Base-by-base conservation (phyloP, 495 filamentous ascomycete genomes). In the Gamarada debralockiae region DNA sequence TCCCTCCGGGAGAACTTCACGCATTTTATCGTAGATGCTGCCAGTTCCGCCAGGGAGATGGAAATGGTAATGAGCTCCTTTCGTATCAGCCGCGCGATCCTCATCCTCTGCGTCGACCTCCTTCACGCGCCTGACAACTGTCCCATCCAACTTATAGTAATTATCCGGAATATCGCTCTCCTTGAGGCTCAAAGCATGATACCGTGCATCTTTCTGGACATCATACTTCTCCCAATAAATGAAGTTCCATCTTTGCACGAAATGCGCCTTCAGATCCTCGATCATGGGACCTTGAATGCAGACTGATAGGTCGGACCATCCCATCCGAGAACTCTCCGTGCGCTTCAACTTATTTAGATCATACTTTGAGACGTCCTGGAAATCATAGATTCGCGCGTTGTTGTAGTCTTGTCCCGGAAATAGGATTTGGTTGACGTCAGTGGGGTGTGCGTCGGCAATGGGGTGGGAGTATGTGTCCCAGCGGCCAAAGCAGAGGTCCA, bases 351-450 rank as follows among this genome's bases (percentile, higher is more conserved):
- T 86, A 63, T 97, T 97, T 36, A 90, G 77, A 39, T 95, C 78
- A 80, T 84, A 95, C 49, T 95, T 78, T 2, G 78, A 65, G 10
- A 96, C 91, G 62, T 92, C 85, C 44, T 88, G 76, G 67, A 97
- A 97, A 62, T 97, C 92, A 61, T 84, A 84, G 17, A 92, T 78
- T 36, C 90, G 67, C 25, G 90, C 90, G 63, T 97, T 96, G 69
- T 97, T 97, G 68, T 87, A 97, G 62, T 97, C 92, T 57, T 97
- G 92, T 5, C 92, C 92, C 0, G 89, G 87, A 68, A 95, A 96
- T 0, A 97, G 70, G 29, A 84, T 87, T 22, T 76, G 69, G 40
- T 85, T 79, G 2, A 95, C 63, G 43, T 62, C 52, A 3, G 48
- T 78, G 1, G 90, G 89, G 65, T 97, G 92, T 10, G 84, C 80